Base-by-base conservation (phyloP, 2,329 filamentous ascomycete species). In the Neopestalotiopsis clavispora region DNA sequence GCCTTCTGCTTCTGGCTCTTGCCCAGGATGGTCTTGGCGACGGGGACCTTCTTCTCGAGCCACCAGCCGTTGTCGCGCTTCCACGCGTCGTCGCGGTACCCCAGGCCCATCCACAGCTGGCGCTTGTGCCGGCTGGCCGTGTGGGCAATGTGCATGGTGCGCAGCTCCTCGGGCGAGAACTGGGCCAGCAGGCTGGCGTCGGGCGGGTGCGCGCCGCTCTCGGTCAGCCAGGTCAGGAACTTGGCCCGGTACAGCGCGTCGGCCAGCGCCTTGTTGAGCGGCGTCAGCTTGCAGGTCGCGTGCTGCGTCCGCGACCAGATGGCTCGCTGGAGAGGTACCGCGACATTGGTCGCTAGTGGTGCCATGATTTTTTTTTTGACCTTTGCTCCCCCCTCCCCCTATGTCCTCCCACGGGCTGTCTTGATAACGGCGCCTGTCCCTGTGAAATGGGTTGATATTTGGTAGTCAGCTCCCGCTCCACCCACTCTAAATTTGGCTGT, bases 31-130 rank as follows among this genome's bases (percentile, higher is more conserved):
- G 38, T 64, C 38, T 52, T 52, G 28, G 40, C 40, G 61, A 52
- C 40, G 38, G 61, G 61, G 34, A 64, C 61, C 30, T 62, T 4
- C 9, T 62, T 62, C 3, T 30, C 14, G 28, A n/a, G 28, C 59
- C 59, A 62, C 59, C 59, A 62, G 59, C 59, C 59, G 30, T 62
- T 42, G 28, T 38, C 59, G n/a, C 17, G 10, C 38, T 45, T 45
- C 38, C 42, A 52, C 3, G 20, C 38, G 9, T 45, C 20, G 42
- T 14, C 34, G 42, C 40, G 61, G 42, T 64, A 64, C n/a, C n/a
- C 12, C 34, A 66, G 49, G 30, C 65, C 65, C 52, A 67, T 59
- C 65, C 65, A 67, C 9, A 67, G 52, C 56, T 67, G 65, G 42
- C 32, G 30, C 34, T 60, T 59, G 34, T 42, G 42, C 32, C 23